A percentile compares a stretch with the other conserved stretches of the same genome.
Conservation (phyloP, 75 land plant genomes). For the Selaginella moellendorffii region DNA sequence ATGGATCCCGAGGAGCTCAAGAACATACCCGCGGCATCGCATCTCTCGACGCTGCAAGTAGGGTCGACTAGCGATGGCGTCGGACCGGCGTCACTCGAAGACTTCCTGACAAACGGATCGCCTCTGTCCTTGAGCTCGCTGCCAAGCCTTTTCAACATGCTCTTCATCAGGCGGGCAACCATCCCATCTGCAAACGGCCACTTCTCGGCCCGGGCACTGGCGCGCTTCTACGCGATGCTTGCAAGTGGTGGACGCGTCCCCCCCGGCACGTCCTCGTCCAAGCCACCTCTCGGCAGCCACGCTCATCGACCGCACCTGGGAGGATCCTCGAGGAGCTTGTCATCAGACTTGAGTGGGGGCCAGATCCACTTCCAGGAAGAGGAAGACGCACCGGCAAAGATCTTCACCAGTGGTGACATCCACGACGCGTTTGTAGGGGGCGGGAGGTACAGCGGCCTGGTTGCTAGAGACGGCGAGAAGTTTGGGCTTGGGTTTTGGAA, state of each 20-base stretch:
- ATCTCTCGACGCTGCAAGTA: not conserved
- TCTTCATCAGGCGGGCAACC: constrained; percentile 62
- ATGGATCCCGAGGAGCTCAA: constrained; percentile 41
- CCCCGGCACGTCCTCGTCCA: constrained; percentile 44
- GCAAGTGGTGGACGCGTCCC: constrained; percentile 37
- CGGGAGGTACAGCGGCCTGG: constrained; percentile 41
- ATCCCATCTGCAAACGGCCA: constrained; percentile 96
- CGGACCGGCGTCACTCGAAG: constrained; percentile 17
- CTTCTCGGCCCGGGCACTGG: constrained; percentile 93
- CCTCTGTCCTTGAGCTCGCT: constrained; percentile 25
- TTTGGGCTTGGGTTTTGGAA: constrained; percentile 86
- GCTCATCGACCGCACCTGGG: constrained; percentile 36
- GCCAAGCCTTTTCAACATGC: constrained; percentile 65
- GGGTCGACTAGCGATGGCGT: constrained; percentile 3
- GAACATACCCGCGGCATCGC: constrained; percentile 15
- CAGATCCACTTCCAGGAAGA: constrained; percentile 9
- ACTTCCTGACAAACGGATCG: constrained; percentile 18
- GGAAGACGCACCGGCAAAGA: not conserved
- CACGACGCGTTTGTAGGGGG: constrained; percentile 68
- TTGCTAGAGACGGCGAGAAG: constrained; percentile 26
- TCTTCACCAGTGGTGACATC: constrained; percentile 39
- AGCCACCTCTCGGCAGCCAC: constrained; percentile 71
- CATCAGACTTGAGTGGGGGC: not conserved
- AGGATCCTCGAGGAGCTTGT: constrained; percentile 20
- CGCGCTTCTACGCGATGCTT: constrained; percentile 80